Evolutionary conservation across 2,329 filamentous ascomycete genomes (phyloP).

Genomic region (Fusarium mangiferae): DNA sequence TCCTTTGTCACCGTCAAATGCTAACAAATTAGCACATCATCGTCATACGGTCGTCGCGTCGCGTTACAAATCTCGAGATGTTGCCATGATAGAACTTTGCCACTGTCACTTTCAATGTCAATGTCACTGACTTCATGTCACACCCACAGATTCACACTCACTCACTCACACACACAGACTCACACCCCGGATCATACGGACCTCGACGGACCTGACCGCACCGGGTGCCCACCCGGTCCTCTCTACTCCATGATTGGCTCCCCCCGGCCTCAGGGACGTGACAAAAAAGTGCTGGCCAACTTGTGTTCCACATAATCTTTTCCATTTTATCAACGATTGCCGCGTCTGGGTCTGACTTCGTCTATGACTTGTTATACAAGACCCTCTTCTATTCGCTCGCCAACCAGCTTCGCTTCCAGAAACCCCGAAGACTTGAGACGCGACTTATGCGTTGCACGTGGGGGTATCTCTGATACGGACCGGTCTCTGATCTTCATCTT

Average conservation of each 20-base stretch:
- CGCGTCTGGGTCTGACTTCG: conserved; percentile 4
- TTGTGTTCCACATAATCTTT: conserved; percentile 18
- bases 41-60: conserved; percentile 22
- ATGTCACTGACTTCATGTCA: neutral
- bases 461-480: conserved; percentile 17
- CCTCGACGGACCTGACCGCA: conserved; percentile 32
- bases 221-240: conserved; percentile 36
- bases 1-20: neutral
- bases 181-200: conserved; percentile 22
- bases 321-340: conserved; percentile 18
- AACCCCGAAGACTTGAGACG: conserved; percentile 1
- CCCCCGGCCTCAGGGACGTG: conserved; percentile 3
- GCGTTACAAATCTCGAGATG: conserved; percentile 13
- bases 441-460: conserved; percentile 10
- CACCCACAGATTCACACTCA: neutral
- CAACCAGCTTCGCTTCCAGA: conserved; percentile 17
- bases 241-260: conserved; percentile 14
- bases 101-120: neutral
- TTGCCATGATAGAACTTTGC: conserved; percentile 10
- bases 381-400: conserved; percentile 14
- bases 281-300: conserved; percentile 27
- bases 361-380: conserved; percentile 3
- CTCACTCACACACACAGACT: neutral
- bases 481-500: conserved; percentile 6
- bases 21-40: neutral